Conservation (phyloP, 2,329 filamentous ascomycete species). For the Phyllosticta citrichinensis region DNA sequence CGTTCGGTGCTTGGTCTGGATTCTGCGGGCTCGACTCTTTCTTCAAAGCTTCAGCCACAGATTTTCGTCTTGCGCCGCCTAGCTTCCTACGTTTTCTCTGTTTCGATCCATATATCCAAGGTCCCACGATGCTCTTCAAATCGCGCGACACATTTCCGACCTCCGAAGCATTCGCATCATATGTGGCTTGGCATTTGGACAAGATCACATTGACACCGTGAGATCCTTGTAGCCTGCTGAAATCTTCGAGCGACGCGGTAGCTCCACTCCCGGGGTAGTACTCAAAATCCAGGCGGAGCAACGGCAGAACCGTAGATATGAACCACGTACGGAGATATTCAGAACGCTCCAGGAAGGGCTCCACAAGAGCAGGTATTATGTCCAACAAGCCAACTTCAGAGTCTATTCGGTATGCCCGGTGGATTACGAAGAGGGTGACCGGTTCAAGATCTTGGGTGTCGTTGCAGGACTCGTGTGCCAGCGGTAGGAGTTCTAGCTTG, state of each 20-base stretch:
- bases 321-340: conserved; percentile 57
- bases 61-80: neutral
- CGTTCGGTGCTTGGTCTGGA: conserved; percentile 12
- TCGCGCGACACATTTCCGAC: conserved; percentile 47
- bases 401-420: conserved; percentile 59
- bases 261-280: conserved; percentile 48
- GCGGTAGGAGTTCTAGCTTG: conserved; percentile 53
- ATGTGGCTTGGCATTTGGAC: conserved; percentile 16
- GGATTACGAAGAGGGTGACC: conserved; percentile 55
- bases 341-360: conserved; percentile 56
- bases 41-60: neutral
- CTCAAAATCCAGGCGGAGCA: conserved; percentile 58
- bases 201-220: conserved; percentile 53
- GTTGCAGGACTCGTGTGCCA: conserved; percentile 42
- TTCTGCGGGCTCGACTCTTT: conserved; percentile 5
- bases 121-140: conserved; percentile 56
- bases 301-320: conserved; percentile 57
- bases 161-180: conserved; percentile 5
- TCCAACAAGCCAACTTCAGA: conserved; percentile 60
- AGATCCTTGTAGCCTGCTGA: conserved; percentile 51
- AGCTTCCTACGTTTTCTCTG: conserved; percentile 47
- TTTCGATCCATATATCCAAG: conserved; percentile 60
- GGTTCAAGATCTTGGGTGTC: conserved; percentile 40
- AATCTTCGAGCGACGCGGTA: conserved; percentile 48
- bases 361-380: conserved; percentile 56